Evolutionary conservation across 1,139 yeast genomes (phyloP), one percentile per base, ranked within the genome.

Genomic region (Pichia sp.): DNA sequence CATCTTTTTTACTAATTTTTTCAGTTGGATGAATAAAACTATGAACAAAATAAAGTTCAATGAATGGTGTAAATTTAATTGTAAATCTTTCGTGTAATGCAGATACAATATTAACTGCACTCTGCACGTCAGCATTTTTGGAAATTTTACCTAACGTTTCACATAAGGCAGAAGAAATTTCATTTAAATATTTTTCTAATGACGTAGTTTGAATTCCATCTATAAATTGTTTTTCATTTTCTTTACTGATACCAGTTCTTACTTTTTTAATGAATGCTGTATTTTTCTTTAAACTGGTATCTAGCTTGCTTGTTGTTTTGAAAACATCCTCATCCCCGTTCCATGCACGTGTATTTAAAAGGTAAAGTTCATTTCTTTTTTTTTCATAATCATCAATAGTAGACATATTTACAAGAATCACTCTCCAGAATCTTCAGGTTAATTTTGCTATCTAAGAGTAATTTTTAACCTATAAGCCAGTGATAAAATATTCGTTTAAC

Each of bases 221-320:
- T 24, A 86, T 47, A 5, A 85, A 61, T 5, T 69, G 58, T 5
- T 57, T 53, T 36, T 51, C 55, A 31, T 64, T 66, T 3, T 76
- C 82, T 29, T 68, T 72, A 29, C 65, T 72, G 33, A 87, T 64
- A 3, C 80, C 69, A 4, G 74, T 68, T 48, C 80, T 72, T 39
- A 87, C 62, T 53, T 82, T 82, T 56, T 81, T 82, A 43, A 87
- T 80, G 52, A 87, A 85, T 0, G 88, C 83, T 5, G 88, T 80
- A 57, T 89, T 87, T 58, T 82, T 85, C 67, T 88, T 89, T 47
- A 89, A 65, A 39, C 91, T 80, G 0, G 94, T 69, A 56, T 89
- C 96, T 14, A 81, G 65, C 35, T 72, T 69, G 5, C 26, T 26
- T 14, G 57, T 48, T 1, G 68, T 56, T 1, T 63, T 43, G 28